A percentile compares a stretch with the other conserved stretches of the same genome.
These are phyloP conservation scores for Vitis rotundifolia DNA, from an alignment of 164 flowering plant species.

Conservation along the genomic window DNA sequence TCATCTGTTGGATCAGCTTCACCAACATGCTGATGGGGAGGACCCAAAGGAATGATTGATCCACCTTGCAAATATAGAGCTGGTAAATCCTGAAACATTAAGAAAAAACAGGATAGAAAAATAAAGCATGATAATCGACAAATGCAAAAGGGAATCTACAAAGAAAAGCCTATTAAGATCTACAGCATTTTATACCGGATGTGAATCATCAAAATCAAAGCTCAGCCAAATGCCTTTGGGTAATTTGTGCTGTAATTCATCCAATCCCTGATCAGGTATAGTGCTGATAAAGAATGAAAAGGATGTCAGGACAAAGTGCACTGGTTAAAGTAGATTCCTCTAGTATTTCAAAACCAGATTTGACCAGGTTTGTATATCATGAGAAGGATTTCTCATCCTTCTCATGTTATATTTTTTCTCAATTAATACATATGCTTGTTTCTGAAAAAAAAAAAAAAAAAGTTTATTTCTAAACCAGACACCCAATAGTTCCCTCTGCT, in stretches of 20 bases:
- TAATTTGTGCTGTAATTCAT: conserved; percentile 39
- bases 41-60: conserved; percentile 76
- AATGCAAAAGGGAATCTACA: neutral
- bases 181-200: conserved; percentile 62
- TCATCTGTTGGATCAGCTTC: conserved; percentile 73
- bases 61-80: conserved; percentile 82
- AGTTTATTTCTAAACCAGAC: no score
- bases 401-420: no score
- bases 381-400: no score
- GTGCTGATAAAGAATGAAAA: conserved; percentile 47
- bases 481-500: no score
- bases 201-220: conserved; percentile 87
- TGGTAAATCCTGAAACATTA: conserved; percentile 73
- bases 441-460: neutral
- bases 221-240: conserved; percentile 84
- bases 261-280: conserved; percentile 38
- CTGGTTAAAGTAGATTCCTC: no score
- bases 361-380: no score
- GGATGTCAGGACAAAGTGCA: neutral
- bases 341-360: no score
- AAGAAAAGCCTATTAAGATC: neutral
- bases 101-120: conserved; percentile 3
- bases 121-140: neutral
- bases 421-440: no score
- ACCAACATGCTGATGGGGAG: conserved; percentile 73